A percentile compares a stretch with the other conserved stretches of the same genome.
phyloP scores from a whole-genome alignment of 352 stramenopile genomes.

The Phytophthora pinifolia region DNA sequence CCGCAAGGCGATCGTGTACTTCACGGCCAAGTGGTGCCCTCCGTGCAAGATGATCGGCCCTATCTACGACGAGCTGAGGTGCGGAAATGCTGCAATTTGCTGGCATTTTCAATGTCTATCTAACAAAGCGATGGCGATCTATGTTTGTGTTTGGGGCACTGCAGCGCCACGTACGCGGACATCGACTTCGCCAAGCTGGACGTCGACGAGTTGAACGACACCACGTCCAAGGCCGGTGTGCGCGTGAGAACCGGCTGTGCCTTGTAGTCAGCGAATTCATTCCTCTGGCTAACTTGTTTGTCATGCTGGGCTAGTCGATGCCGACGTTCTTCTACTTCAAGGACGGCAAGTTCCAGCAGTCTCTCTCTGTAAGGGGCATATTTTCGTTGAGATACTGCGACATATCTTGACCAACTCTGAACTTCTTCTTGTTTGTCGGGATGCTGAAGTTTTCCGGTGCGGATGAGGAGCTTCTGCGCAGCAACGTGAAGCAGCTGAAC shows the following conservation, averaged over 20 bases:
- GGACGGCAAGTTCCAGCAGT: slow-evolving; percentile 73
- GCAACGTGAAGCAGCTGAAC: slow-evolving; percentile 74
- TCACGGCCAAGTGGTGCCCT: slow-evolving; percentile 89
- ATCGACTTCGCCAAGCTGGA: slow-evolving; percentile 89
- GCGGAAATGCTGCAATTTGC: background rate
- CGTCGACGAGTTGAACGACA: slow-evolving; percentile 83
- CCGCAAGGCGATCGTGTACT: slow-evolving; percentile 86
- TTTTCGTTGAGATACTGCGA: background rate
- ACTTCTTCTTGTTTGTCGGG: slow-evolving; percentile 4
- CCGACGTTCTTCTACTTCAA: slow-evolving; percentile 88
- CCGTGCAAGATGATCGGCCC: slow-evolving; percentile 91
- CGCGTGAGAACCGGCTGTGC: slow-evolving; percentile 50
- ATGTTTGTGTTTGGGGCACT: background rate
- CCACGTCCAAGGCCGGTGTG: slow-evolving; percentile 75
- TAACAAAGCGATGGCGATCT: background rate
- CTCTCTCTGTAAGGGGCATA: slow-evolving; percentile 56
- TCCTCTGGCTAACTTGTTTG: background rate
- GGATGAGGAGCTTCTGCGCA: slow-evolving; percentile 70
- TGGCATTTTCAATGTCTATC: no score
- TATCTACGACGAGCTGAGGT: slow-evolving; percentile 88
- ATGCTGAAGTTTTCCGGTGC: slow-evolving; percentile 74
- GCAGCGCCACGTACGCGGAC: slow-evolving; percentile 53
- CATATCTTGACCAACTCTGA: slow-evolving; percentile 11
- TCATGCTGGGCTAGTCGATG: slow-evolving; percentile 61
- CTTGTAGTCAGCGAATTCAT: background rate